phyloP scores from a whole-genome alignment of 2,329 filamentous ascomycete genomes.

The Calonectria pteridis region DNA sequence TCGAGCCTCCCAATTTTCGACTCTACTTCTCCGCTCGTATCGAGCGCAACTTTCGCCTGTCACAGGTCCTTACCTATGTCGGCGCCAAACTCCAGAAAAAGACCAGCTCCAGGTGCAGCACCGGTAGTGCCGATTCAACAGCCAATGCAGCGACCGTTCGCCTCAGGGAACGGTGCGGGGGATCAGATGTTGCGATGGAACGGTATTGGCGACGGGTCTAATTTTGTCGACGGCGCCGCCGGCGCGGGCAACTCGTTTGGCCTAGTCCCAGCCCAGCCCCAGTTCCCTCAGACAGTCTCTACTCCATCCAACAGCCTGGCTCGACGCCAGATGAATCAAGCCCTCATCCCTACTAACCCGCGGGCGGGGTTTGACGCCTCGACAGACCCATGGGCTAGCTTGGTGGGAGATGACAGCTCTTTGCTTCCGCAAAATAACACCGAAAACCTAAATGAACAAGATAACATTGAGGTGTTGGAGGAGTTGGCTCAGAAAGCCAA shows the following conservation, averaged over 20 bases:
- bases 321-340: constrained; percentile 64
- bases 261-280: constrained; percentile 53
- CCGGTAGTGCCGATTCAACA: constrained; percentile 70
- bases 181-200: constrained; percentile 64
- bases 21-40: constrained; percentile 22
- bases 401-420: constrained; percentile 56
- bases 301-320: constrained; percentile 64
- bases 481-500: constrained; percentile 85
- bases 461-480: constrained; percentile 84
- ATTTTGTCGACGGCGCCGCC: constrained; percentile 52
- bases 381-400: constrained; percentile 56
- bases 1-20: constrained; percentile 21
- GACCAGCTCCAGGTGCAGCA: constrained; percentile 78
- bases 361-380: constrained; percentile 53
- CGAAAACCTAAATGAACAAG: constrained; percentile 62
- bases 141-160: constrained; percentile 62
- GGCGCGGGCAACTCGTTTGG: constrained; percentile 53
- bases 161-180: constrained; percentile 58
- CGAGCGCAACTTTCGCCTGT: constrained; percentile 25
- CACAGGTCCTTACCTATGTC: constrained; percentile 54
- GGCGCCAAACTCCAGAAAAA: constrained; percentile 72
- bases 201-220: constrained; percentile 51
- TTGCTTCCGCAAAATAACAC: constrained; percentile 53
- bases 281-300: constrained; percentile 48
- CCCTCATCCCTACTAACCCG: constrained; percentile 59